Conservation (phyloP, 208 protist genomes). For the Angomonas ambiguus region DNA sequence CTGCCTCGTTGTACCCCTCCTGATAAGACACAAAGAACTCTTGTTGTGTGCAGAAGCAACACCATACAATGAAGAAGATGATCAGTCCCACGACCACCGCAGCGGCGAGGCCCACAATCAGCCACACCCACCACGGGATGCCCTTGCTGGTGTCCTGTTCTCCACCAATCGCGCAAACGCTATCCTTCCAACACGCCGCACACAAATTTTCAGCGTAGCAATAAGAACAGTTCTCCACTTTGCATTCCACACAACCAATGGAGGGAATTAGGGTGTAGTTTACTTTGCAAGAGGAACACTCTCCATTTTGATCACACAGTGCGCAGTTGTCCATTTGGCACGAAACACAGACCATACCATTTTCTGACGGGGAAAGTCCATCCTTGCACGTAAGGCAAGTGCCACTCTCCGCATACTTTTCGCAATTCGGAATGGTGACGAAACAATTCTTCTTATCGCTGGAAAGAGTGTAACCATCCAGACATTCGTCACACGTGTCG, state of each 20-base stretch:
- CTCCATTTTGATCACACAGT: background rate
- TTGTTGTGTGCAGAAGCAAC: background rate
- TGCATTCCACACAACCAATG: too few relatives aligned
- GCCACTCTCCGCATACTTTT: background rate
- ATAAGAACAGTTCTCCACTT: background rate
- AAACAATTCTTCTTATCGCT: background rate
- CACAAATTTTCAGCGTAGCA: background rate
- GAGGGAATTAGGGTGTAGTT: too few relatives aligned
- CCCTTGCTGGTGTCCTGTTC: background rate
- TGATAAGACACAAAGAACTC: background rate
- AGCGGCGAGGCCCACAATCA: background rate
- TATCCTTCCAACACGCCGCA: background rate
- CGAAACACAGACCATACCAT: background rate
- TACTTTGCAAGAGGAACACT: background rate
- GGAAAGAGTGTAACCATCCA: background rate
- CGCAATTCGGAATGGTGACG: background rate
- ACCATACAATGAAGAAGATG: background rate
- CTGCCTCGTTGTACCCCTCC: background rate
- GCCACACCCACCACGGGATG: constrained; percentile 5
- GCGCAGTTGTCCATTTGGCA: background rate
- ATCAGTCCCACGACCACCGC: background rate
- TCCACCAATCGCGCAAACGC: background rate
- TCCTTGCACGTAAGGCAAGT: background rate
- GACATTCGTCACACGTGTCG: background rate
- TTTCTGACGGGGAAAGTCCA: background rate